A percentile compares a stretch with the other conserved stretches of the same genome.
Evolutionary conservation across 768 basidiomycete genomes (phyloP).

Genomic region (Amanita rimosa): DNA sequence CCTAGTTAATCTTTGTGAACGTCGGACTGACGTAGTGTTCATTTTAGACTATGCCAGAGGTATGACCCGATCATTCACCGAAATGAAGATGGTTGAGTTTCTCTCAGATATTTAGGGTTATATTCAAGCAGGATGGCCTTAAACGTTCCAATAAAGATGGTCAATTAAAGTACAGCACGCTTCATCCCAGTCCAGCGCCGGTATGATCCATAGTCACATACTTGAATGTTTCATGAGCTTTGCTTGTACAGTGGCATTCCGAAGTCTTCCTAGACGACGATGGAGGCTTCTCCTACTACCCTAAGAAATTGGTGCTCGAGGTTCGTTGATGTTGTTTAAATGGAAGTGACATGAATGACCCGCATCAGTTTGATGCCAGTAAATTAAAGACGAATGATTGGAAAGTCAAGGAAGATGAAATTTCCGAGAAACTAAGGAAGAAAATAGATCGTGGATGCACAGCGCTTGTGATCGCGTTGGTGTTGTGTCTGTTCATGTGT

Average conservation of each 20-base stretch:
- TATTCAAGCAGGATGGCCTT: no score
- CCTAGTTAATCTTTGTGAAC: neutral
- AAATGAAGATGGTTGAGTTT: neutral
- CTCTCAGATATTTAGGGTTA: no score
- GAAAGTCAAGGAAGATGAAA: neutral
- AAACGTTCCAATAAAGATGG: neutral
- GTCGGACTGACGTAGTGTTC: neutral
- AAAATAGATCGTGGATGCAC: neutral
- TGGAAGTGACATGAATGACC: neutral
- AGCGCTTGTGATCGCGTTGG: neutral
- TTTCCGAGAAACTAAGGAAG: neutral
- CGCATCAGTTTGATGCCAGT: neutral
- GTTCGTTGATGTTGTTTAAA: neutral
- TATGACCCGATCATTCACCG: neutral
- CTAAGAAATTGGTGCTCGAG: neutral
- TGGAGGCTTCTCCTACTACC: neutral
- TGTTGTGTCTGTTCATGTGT: neutral
- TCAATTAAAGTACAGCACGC: neutral
- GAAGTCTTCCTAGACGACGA: neutral
- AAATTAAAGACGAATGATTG: neutral
- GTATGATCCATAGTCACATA: neutral
- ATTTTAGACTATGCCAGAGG: slow-evolving; percentile 15
- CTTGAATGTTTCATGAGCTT: neutral
- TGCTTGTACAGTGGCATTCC: neutral
- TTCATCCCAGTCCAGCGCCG: neutral